These are phyloP conservation scores for Suillus subalutaceus DNA, from an alignment of 768 basidiomycete genomes.

Conservation along the genomic window DNA sequence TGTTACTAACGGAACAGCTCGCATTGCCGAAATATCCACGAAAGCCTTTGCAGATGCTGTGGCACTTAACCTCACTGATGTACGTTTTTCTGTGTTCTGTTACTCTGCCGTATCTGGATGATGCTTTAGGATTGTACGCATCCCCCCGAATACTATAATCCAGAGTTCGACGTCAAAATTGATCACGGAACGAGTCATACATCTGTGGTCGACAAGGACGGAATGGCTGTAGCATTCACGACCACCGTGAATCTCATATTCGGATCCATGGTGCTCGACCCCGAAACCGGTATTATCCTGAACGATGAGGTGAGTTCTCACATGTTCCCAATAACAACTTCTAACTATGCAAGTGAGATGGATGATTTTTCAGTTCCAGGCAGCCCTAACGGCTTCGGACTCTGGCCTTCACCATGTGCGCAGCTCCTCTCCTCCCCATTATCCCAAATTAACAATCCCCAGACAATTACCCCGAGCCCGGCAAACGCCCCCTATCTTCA, in stretches of 20 bases:
- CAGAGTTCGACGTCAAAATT: slow-evolving; percentile 71
- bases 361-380: slow-evolving; percentile 93
- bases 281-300: slow-evolving; percentile 83
- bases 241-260: slow-evolving; percentile 90
- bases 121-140: slow-evolving; percentile 75
- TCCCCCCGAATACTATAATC: slow-evolving; percentile 78
- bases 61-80: slow-evolving; percentile 78
- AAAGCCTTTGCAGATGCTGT: slow-evolving; percentile 69
- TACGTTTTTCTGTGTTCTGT: slow-evolving; percentile 39
- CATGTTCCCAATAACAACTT: neutral
- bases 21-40: slow-evolving; percentile 66
- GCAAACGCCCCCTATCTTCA: slow-evolving; percentile 91
- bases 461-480: slow-evolving; percentile 89
- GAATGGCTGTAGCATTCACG: slow-evolving; percentile 87
- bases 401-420: slow-evolving; percentile 81
- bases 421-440: neutral
- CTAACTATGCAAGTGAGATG: slow-evolving; percentile 50
- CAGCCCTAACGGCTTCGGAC: slow-evolving; percentile 78
- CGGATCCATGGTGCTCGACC: slow-evolving; percentile 86
- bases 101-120: slow-evolving; percentile 15
- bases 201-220: slow-evolving; percentile 78
- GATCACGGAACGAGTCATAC: slow-evolving; percentile 97
- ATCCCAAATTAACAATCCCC: slow-evolving; percentile 10
- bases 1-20: slow-evolving; percentile 51
- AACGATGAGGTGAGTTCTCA: slow-evolving; percentile 72